phyloP scores from a whole-genome alignment of 2,329 filamentous ascomycete species.

The Colletotrichum incanum region DNA sequence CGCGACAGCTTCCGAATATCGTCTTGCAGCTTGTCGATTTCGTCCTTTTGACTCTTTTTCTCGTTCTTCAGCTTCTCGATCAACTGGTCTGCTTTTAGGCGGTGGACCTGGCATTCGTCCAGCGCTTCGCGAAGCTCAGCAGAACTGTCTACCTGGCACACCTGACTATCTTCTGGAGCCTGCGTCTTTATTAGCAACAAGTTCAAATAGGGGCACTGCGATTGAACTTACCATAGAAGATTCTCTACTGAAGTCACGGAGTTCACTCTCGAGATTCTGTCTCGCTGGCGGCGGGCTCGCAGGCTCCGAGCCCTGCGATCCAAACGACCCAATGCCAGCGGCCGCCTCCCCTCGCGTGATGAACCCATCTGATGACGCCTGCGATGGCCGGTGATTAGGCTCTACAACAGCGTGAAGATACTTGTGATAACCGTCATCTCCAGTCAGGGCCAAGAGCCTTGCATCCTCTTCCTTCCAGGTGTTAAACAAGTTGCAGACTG shows the following conservation, averaged over 20 bases:
- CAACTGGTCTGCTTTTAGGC: neutral
- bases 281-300: neutral
- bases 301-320: neutral
- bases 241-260: neutral
- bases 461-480: slow-evolving; percentile 14
- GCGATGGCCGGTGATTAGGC: neutral
- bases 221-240: neutral
- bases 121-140: neutral
- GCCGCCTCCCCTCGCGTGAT: neutral
- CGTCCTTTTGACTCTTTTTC: neutral
- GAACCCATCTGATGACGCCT: slow-evolving; percentile 2
- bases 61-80: neutral
- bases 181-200: neutral
- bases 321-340: neutral
- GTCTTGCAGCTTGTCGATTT: neutral
- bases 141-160: neutral
- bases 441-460: neutral
- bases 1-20: neutral
- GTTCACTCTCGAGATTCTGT: slow-evolving; percentile 11
- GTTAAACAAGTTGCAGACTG: neutral
- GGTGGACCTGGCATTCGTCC: neutral
- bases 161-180: neutral
- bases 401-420: slow-evolving; percentile 10
- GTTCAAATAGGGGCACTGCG: neutral
- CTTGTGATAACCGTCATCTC: neutral